phyloP scores from a whole-genome alignment of 2,329 filamentous ascomycete genomes.

The Microascus cirrosus region DNA sequence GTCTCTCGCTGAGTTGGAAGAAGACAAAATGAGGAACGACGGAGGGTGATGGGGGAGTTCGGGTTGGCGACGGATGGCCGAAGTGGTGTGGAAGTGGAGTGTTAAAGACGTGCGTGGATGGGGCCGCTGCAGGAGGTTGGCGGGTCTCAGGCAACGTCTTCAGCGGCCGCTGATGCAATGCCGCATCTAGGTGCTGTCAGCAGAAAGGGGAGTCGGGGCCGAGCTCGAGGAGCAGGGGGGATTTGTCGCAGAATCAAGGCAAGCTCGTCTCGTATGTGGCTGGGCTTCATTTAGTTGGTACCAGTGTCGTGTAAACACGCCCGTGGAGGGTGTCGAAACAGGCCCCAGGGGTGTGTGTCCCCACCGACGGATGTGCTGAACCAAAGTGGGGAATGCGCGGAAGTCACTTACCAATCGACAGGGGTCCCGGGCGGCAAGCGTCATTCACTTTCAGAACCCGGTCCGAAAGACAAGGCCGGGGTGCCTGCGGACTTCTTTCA shows the following conservation, averaged over 20 bases:
- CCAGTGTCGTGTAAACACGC: background rate
- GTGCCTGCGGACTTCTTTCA: too few species aligned
- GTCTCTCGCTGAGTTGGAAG: background rate
- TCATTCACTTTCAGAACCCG: background rate
- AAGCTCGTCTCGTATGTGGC: conserved; percentile 13
- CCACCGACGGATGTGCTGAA: background rate
- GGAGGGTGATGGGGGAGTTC: conserved; percentile 1
- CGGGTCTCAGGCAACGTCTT: background rate
- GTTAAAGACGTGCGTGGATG: background rate
- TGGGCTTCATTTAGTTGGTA: conserved; percentile 9
- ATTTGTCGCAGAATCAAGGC: conserved; percentile 14
- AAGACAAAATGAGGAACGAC: background rate
- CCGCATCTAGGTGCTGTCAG: conserved; percentile 1
- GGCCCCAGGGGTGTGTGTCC: background rate
- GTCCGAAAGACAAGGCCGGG: background rate
- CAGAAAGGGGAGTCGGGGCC: background rate
- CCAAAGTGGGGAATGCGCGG: background rate
- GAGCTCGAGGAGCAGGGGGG: background rate
- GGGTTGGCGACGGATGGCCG: background rate
- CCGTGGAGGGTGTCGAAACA: background rate
- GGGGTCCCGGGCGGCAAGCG: background rate
- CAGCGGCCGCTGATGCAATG: conserved; percentile 5
- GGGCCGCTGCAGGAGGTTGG: background rate
- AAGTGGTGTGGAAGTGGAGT: conserved; percentile 4
- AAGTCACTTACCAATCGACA: background rate